phyloP scores from a whole-genome alignment of 2,329 filamentous ascomycete species.

The Ophiostoma sp. region DNA sequence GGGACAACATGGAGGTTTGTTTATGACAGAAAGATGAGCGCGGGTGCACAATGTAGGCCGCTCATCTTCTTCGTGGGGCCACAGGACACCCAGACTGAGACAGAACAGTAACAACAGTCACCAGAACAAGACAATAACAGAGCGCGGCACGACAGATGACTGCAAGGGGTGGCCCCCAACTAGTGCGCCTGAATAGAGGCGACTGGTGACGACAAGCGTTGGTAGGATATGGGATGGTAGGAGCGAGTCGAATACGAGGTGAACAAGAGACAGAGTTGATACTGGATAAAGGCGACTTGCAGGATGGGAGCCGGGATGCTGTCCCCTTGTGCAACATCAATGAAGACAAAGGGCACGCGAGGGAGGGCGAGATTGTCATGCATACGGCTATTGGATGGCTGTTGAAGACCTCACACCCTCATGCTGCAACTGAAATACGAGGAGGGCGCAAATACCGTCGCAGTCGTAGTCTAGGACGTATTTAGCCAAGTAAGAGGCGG shows the following conservation, averaged over 20 bases:
- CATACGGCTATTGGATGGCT: neutral
- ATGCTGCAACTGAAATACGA: neutral
- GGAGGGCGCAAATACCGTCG: neutral
- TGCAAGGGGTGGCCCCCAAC: neutral
- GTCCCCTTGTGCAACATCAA: neutral
- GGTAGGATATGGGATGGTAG: neutral
- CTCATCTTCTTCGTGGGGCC: no score
- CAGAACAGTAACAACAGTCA: neutral
- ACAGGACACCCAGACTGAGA: neutral
- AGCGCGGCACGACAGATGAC: neutral
- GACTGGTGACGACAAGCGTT: neutral
- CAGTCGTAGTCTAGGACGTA: neutral
- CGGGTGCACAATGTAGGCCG: neutral
- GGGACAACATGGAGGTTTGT: neutral
- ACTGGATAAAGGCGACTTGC: neutral
- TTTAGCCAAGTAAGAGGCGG: neutral
- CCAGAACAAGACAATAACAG: neutral
- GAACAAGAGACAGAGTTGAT: neutral
- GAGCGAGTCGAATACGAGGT: neutral
- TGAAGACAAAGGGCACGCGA: neutral
- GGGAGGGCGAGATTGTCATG: neutral
- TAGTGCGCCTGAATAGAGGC: neutral
- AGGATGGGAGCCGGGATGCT: neutral
- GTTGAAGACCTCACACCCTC: conserved; percentile 1
- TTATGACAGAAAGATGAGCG: neutral